phyloP scores from a whole-genome alignment of 768 basidiomycete genomes.

The Suillus subaureus region DNA sequence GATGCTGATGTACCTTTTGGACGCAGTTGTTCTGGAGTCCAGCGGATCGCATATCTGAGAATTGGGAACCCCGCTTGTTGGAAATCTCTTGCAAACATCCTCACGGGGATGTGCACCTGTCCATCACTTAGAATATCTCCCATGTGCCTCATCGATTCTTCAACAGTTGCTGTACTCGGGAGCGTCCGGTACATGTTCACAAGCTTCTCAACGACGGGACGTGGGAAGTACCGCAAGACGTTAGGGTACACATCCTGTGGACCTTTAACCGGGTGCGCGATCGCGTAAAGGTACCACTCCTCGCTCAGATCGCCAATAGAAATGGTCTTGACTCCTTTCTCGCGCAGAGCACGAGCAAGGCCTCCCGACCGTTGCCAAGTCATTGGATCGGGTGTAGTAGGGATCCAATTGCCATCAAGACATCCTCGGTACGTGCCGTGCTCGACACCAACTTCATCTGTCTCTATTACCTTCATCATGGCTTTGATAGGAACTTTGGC shows the following conservation, averaged over 20 bases:
- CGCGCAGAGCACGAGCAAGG: slow-evolving; percentile 54
- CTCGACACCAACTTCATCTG: slow-evolving; percentile 49
- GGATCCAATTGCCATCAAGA: slow-evolving; percentile 61
- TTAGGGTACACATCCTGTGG: slow-evolving; percentile 57
- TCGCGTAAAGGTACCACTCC: slow-evolving; percentile 79
- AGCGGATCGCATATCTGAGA: slow-evolving; percentile 67
- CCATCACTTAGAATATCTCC: slow-evolving; percentile 63
- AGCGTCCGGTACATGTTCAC: slow-evolving; percentile 46
- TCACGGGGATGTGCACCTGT: slow-evolving; percentile 69
- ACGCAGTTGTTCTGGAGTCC: slow-evolving; percentile 64
- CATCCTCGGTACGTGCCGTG: slow-evolving; percentile 72
- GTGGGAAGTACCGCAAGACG: slow-evolving; percentile 61
- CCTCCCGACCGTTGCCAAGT: slow-evolving; percentile 65
- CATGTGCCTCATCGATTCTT: slow-evolving; percentile 49
- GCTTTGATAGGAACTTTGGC: slow-evolving; percentile 46
- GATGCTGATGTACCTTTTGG: slow-evolving; percentile 44
- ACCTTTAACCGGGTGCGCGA: slow-evolving; percentile 59
- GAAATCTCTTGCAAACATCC: slow-evolving; percentile 65
- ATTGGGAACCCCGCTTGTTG: slow-evolving; percentile 59
- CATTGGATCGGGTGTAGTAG: slow-evolving; percentile 57
- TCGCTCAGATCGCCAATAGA: slow-evolving; percentile 70
- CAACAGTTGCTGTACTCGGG: slow-evolving; percentile 40
- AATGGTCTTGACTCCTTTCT: slow-evolving; percentile 61
- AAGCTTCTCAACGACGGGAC: slow-evolving; percentile 46
- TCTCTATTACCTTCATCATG: slow-evolving; percentile 62